These are phyloP conservation scores for Gentiana macrophylla DNA, from an alignment of 257 asterid species.

Conservation along the genomic window DNA sequence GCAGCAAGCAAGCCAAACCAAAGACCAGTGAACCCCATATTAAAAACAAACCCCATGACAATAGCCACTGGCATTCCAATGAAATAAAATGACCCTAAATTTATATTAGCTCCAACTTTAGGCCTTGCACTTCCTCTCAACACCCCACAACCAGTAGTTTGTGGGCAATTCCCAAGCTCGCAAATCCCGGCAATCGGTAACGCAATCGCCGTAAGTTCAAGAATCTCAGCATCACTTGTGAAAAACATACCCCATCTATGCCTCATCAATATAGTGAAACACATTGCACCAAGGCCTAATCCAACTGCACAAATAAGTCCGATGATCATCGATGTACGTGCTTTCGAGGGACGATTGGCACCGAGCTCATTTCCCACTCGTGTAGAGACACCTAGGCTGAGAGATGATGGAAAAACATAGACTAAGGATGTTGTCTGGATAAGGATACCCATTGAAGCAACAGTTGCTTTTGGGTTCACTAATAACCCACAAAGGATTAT, in stretches of 20 bases:
- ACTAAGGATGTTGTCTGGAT: constrained; percentile 82
- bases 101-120: constrained; percentile 63
- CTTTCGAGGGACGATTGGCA: constrained; percentile 50
- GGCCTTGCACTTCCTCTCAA: constrained; percentile 88
- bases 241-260: constrained; percentile 66
- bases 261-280: constrained; percentile 52
- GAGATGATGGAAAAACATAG: constrained; percentile 78
- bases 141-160: constrained; percentile 91
- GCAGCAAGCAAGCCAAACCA: constrained; percentile 96
- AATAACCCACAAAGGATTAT: constrained; percentile 71
- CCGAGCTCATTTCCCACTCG: constrained; percentile 78
- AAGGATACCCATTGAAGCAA: constrained; percentile 83
- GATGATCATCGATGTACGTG: constrained; percentile 55
- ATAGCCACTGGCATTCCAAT: constrained; percentile 96
- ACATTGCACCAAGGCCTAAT: constrained; percentile 59
- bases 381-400: constrained; percentile 77
- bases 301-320: constrained; percentile 36
- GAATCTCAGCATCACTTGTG: constrained; percentile 55
- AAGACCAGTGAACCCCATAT: constrained; percentile 71
- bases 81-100: constrained; percentile 76
- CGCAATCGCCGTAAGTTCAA: constrained; percentile 59
- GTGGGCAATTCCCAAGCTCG: constrained; percentile 96
- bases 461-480: constrained; percentile 58
- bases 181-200: constrained; percentile 84
- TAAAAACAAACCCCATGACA: constrained; percentile 53